phyloP scores from a whole-genome alignment of 306 rosid species.

The Prunus dulcis region DNA sequence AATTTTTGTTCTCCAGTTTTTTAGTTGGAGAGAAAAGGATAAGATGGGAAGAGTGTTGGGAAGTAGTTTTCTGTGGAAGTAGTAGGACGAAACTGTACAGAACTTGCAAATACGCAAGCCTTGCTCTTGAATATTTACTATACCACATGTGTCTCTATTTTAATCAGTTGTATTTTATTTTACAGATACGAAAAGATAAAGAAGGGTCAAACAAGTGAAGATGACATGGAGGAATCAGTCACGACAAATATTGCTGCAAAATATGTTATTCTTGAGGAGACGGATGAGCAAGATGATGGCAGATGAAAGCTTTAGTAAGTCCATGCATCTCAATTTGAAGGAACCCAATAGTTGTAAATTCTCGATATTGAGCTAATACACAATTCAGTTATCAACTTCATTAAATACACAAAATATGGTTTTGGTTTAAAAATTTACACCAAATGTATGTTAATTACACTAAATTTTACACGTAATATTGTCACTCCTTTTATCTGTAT shows the following conservation, averaged over 20 bases:
- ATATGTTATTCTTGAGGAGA: constrained; percentile 88
- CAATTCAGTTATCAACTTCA: not conserved
- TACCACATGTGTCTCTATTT: not conserved
- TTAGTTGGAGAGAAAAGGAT: not conserved
- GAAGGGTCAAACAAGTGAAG: constrained; percentile 42
- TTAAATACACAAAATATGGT: not conserved
- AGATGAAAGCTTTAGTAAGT: constrained; percentile 29
- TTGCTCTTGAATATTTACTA: not conserved
- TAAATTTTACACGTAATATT: not conserved
- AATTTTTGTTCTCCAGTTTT: not conserved
- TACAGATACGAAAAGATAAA: constrained; percentile 75
- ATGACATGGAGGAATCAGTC: constrained; percentile 28
- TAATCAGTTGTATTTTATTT: constrained; percentile 9
- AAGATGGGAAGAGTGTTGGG: not conserved
- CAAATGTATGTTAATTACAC: not conserved
- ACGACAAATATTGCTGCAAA: constrained; percentile 50
- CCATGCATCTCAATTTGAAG: constrained; percentile 27
- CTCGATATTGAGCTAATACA: not conserved
- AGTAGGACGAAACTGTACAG: not conserved
- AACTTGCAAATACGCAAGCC: not conserved
- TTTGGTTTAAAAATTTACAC: not conserved
- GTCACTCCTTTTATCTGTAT: not conserved
- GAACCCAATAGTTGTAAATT: constrained; percentile 25
- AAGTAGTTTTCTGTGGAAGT: not conserved
- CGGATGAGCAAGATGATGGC: constrained; percentile 60